These are phyloP conservation scores for Penicillium paradoxum DNA, from an alignment of 495 filamentous ascomycete species.

Conservation along the genomic window DNA sequence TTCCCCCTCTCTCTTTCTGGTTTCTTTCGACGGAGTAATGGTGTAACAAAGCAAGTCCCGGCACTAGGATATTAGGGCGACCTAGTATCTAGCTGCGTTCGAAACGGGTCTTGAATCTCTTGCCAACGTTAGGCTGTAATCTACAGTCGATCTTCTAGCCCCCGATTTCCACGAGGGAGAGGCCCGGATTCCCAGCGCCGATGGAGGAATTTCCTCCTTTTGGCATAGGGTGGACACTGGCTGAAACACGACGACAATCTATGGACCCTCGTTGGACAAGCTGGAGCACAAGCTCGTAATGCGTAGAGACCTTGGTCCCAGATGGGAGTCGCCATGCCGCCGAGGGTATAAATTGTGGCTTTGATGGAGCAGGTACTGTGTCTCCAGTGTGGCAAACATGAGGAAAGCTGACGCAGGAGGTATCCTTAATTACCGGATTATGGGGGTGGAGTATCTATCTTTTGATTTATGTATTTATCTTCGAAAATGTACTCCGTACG, in stretches of 20 bases:
- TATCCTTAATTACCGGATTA: conserved; percentile 4
- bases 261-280: background rate
- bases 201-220: background rate
- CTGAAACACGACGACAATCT: conserved; percentile 1
- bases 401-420: background rate
- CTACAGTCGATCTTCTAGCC: background rate
- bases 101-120: conserved; percentile 5
- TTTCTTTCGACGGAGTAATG: too few relatives aligned
- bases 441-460: conserved; percentile 8
- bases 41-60: background rate
- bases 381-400: conserved; percentile 7
- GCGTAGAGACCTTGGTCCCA: background rate
- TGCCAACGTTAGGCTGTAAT: conserved; percentile 3
- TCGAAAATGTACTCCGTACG: background rate
- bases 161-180: conserved; percentile 9
- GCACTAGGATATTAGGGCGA: background rate
- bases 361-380: background rate
- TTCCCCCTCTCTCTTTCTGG: too few relatives aligned
- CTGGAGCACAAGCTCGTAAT: background rate
- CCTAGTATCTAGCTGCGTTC: background rate
- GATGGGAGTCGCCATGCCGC: background rate
- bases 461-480: too few relatives aligned
- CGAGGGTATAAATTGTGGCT: background rate
- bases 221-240: background rate
- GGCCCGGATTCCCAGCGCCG: background rate